Evolutionary conservation across 1,139 yeast species (phyloP).

Genomic region (Candida glucosophila): DNA sequence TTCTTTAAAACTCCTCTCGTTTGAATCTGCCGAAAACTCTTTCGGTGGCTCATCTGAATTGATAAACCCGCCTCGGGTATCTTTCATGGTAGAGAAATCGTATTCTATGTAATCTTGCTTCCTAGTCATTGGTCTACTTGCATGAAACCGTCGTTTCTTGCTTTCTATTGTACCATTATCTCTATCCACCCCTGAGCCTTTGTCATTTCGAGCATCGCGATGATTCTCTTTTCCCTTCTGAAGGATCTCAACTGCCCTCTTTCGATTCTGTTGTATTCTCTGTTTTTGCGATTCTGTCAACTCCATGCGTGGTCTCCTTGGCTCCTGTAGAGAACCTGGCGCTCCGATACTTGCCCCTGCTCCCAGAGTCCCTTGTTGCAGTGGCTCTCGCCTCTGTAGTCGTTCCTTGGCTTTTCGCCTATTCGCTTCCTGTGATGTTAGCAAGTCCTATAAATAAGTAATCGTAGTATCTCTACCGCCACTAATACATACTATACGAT

Average conservation of each 20-base stretch:
- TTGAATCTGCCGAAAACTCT: no score
- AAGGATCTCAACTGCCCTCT: conserved; percentile 48
- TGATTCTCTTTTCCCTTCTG: conserved; percentile 24
- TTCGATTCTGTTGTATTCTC: conserved; percentile 49
- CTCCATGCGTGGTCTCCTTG: conserved; percentile 14
- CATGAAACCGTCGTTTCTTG: conserved; percentile 3
- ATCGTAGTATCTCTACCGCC: neutral
- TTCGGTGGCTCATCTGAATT: no score
- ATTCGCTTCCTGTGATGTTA: conserved; percentile 43
- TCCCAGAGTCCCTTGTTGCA: conserved; percentile 4
- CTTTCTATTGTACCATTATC: no score
- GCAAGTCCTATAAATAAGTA: no score
- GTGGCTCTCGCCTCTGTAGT: conserved; percentile 31
- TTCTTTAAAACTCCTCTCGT: conserved; percentile 52
- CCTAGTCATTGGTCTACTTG: conserved; percentile 32
- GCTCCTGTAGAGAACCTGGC: conserved; percentile 3
- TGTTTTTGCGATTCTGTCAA: conserved; percentile 47
- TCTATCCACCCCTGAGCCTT: neutral
- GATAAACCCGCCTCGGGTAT: conserved; percentile 81
- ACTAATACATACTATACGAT: conserved; percentile 16
- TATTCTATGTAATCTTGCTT: conserved; percentile 79
- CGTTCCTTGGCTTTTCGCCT: conserved; percentile 52
- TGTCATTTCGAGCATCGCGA: conserved; percentile 22
- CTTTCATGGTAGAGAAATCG: conserved; percentile 85
- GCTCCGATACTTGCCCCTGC: conserved; percentile 1